These are phyloP conservation scores for Neltuma alba DNA, from an alignment of 306 rosid genomes.

Conservation along the genomic window DNA sequence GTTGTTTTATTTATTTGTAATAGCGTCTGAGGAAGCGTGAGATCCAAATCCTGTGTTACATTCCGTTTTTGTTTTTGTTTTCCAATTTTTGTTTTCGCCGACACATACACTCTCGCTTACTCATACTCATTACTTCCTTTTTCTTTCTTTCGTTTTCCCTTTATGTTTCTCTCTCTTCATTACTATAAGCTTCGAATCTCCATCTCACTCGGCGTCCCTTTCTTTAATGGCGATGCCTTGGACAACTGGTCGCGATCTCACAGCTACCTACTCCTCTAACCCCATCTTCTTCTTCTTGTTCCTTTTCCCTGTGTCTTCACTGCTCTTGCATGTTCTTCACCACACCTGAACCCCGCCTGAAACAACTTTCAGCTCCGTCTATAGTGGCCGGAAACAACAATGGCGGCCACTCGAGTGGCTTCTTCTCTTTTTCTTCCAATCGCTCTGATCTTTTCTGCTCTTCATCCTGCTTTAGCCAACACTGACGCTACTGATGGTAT, in stretches of 20 bases:
- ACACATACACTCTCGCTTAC: constrained; percentile 29
- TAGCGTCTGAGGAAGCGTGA: no score
- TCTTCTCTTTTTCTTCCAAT: constrained; percentile 29
- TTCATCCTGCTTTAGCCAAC: constrained; percentile 46
- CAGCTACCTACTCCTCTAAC: constrained; percentile 30
- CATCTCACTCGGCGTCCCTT: constrained; percentile 46
- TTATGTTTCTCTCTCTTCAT: constrained; percentile 47
- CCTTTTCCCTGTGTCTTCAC: constrained; percentile 42
- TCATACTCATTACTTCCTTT: constrained; percentile 1
- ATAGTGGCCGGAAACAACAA: constrained; percentile 35
- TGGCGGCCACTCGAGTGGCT: constrained; percentile 44
- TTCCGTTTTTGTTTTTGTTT: background rate
- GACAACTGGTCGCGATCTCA: constrained; percentile 53
- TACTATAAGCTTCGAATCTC: constrained; percentile 67
- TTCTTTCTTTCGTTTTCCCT: background rate
- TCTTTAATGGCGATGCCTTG: constrained; percentile 57
- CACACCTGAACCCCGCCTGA: constrained; percentile 40
- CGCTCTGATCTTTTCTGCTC: constrained; percentile 44
- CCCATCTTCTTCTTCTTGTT: constrained; percentile 30
- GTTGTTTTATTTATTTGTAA: no score
- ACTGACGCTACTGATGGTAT: constrained; percentile 91
- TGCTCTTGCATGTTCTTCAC: constrained; percentile 56
- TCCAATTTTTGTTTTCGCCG: constrained; percentile 41
- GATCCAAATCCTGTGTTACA: no score
- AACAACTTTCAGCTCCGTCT: constrained; percentile 2